phyloP scores from a whole-genome alignment of 805 yeast species.

The Candida saitoana region DNA sequence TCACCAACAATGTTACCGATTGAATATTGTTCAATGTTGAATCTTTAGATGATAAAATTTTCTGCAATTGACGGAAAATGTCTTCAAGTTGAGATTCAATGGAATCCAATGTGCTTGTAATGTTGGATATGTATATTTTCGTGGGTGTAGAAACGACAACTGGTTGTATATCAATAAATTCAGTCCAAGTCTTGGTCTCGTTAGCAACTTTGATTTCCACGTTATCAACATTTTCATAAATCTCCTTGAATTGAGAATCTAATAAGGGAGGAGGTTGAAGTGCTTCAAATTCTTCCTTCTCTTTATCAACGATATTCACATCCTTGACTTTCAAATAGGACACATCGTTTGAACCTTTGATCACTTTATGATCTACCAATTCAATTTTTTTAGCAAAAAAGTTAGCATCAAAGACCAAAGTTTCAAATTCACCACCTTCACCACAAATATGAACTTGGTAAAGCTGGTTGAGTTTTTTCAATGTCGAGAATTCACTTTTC shows the following conservation, averaged over 20 bases:
- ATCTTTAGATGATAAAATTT: slow-evolving; percentile 24
- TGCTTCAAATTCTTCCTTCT: slow-evolving; percentile 13
- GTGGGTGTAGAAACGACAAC: slow-evolving; percentile 11
- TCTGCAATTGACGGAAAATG: slow-evolving; percentile 44
- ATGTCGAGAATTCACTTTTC: slow-evolving; percentile 54
- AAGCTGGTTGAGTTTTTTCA: slow-evolving; percentile 52
- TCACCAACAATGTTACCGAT: slow-evolving; percentile 56
- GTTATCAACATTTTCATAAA: slow-evolving; percentile 16
- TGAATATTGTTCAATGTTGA: slow-evolving; percentile 47
- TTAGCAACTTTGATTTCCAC: slow-evolving; percentile 8
- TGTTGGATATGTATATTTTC: slow-evolving; percentile 26
- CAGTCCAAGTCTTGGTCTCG: neutral
- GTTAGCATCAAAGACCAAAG: slow-evolving; percentile 87
- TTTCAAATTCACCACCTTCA: slow-evolving; percentile 98
- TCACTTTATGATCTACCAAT: slow-evolving; percentile 36
- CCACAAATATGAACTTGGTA: slow-evolving; percentile 94
- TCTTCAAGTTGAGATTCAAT: slow-evolving; percentile 42
- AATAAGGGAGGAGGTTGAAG: slow-evolving; percentile 36
- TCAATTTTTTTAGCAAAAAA: slow-evolving; percentile 58
- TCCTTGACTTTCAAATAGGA: slow-evolving; percentile 45
- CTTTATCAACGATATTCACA: slow-evolving; percentile 48
- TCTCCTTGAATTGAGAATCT: slow-evolving; percentile 35
- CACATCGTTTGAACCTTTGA: slow-evolving; percentile 58
- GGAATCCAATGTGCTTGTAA: slow-evolving; percentile 17
- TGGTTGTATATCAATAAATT: neutral